Conservation (phyloP, 345 rosid genomes). For the Arabidopsis suecica region DNA sequence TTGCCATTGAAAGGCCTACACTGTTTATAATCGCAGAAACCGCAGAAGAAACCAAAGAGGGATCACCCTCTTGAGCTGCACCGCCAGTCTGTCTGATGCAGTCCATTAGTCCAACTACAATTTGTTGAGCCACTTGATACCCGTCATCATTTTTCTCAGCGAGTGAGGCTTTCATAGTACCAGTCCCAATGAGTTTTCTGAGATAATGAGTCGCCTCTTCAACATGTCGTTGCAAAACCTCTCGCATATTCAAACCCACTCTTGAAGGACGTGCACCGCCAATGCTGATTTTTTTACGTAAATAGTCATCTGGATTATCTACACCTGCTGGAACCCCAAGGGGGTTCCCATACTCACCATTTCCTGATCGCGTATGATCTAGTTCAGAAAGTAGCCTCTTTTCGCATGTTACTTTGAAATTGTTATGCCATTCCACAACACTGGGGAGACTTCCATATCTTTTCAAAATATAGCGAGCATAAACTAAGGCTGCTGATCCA, state of each 20-base stretch:
- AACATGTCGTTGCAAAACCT: constrained; percentile 70
- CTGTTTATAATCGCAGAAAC: constrained; percentile 85
- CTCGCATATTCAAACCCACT: constrained; percentile 85
- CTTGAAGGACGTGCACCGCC: constrained; percentile 64
- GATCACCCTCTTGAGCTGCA: constrained; percentile 99
- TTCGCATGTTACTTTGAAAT: constrained; percentile 68
- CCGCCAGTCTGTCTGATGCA: constrained; percentile 93
- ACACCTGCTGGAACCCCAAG: constrained; percentile 85
- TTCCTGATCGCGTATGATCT: constrained; percentile 72
- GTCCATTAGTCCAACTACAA: constrained; percentile 72
- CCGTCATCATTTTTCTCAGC: constrained; percentile 75
- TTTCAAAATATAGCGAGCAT: constrained; percentile 78
- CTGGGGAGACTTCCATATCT: constrained; percentile 76
- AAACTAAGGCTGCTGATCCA: constrained; percentile 68
- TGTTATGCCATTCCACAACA: constrained; percentile 92
- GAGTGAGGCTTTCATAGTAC: constrained; percentile 55
- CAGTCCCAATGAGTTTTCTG: constrained; percentile 63
- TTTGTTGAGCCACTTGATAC: constrained; percentile 83
- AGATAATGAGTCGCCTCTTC: constrained; percentile 68
- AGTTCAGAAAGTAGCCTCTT: constrained; percentile 89
- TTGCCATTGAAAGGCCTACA: constrained; percentile 67
- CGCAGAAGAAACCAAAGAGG: constrained; percentile 88
- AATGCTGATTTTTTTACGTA: constrained; percentile 78
- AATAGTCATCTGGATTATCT: constrained; percentile 84
- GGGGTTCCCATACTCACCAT: constrained; percentile 77